Percentiles rank a stretch among this genome's conserved stretches.
These are phyloP conservation scores for Phytophthora boehmeriae DNA, from an alignment of 352 stramenopile genomes.

Conservation along the genomic window DNA sequence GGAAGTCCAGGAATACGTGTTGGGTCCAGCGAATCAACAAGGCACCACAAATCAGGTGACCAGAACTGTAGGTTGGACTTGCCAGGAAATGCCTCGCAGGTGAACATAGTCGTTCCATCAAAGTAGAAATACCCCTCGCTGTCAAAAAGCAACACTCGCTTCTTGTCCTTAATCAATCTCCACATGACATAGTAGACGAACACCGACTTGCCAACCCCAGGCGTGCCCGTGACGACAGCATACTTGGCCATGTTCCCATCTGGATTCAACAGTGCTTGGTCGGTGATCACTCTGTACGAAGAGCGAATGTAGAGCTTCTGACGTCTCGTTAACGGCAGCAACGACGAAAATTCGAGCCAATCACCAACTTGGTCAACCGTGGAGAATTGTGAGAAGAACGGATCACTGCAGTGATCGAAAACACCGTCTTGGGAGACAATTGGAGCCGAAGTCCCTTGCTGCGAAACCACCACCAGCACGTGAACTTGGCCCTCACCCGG, in stretches of 20 bases:
- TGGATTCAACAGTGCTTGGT: slow-evolving; percentile 6
- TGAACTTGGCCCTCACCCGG: too few relatives aligned
- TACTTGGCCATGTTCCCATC: neutral
- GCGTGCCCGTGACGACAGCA: neutral
- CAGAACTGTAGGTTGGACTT: slow-evolving; percentile 21
- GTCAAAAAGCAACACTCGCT: slow-evolving; percentile 30
- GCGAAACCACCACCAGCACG: too few relatives aligned
- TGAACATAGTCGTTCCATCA: slow-evolving; percentile 30
- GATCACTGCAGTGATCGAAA: slow-evolving; percentile 20
- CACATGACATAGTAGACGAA: slow-evolving; percentile 44
- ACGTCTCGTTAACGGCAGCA: neutral
- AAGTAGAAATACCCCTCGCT: slow-evolving; percentile 26
- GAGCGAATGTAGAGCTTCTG: slow-evolving; percentile 7
- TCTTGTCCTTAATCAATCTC: slow-evolving; percentile 38
- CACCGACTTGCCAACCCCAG: slow-evolving; percentile 26
- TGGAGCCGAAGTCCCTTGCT: too few relatives aligned
- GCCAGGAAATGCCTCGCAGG: slow-evolving; percentile 9
- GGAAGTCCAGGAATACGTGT: slow-evolving; percentile 20
- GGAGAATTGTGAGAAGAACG: slow-evolving; percentile 20
- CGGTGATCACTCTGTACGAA: slow-evolving; percentile 29
- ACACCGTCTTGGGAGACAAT: too few relatives aligned
- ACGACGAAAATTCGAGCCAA: neutral
- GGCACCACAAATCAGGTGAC: slow-evolving; percentile 35
- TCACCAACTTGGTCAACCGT: neutral
- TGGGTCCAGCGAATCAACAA: slow-evolving; percentile 30